Base-by-base conservation (phyloP, 768 basidiomycete species). In the Boletus subparvulus region DNA sequence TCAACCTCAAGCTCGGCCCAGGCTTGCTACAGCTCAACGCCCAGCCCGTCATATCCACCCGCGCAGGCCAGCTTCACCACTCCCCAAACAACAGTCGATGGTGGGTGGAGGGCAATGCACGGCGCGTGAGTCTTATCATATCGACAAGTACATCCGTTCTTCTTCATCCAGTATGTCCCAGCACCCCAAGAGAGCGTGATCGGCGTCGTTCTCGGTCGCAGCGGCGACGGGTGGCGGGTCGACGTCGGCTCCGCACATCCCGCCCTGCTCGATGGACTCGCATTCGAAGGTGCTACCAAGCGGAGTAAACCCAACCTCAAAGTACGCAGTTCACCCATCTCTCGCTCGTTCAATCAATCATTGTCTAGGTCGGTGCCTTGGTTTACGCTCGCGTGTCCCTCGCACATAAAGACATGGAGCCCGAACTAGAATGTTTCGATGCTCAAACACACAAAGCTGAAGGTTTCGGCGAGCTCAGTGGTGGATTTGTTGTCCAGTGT, bases 371-470 rank as follows among this genome's bases (percentile, higher is more conserved):
- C 45, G 96, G 96, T 30, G 84, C 88, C 5, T 74, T 98, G 33
- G 82, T 99, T 2, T 98, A 96, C 70, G 94, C 94, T 0, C 84
- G 95, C 26, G 87, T 99, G 32, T 94, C 94, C 14, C 77, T 96
- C 21, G 94, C 97, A 6, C 93, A 95, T 67, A 91, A 94, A 66
- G 95, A 98, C 70, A 95, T 98, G 91, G 97, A 99, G 52, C 95
- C 97, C 1, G 97, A 99, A 67, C 77, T 99, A 10, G 94, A 97
- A 68, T 99, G 97, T 70, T 92, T 97, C 64, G 92, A 98, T 66
- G 91, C 93, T 2, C 89, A 94, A 63, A 93, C 92, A 26, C 87
- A 85, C 60, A 98, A 97, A 73, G 77, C 94, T 1, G 92, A 92
- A 57, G 96, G 94, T 0, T 98, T 91, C 63, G 97, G 97, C 2